Conservation (phyloP, 2,329 filamentous ascomycete genomes). For the Fusarium nanum region DNA sequence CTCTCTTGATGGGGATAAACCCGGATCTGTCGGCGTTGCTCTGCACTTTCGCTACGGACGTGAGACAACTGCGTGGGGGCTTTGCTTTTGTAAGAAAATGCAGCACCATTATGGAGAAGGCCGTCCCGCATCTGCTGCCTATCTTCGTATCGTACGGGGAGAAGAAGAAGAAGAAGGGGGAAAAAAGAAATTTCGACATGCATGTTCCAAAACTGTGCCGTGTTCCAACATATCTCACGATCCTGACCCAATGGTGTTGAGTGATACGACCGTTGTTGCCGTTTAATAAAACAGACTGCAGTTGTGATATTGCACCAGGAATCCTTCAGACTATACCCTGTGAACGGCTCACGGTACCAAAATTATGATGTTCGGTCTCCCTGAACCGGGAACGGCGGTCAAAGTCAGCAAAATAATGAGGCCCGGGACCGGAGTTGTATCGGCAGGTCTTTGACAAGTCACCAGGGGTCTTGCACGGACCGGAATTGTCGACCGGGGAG, state of each 20-base stretch:
- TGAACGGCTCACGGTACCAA: slow-evolving; percentile 10
- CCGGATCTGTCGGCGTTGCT: slow-evolving; percentile 35
- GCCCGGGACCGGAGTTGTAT: slow-evolving; percentile 16
- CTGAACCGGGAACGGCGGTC: slow-evolving; percentile 31
- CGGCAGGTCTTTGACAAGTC: slow-evolving; percentile 8
- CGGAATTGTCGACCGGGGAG: slow-evolving; percentile 12
- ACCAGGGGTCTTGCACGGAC: slow-evolving; percentile 6
- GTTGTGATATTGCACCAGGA: not conserved
- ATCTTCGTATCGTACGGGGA: slow-evolving; percentile 2
- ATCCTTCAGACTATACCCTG: slow-evolving; percentile 9
- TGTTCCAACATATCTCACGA: slow-evolving; percentile 22
- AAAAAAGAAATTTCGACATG: slow-evolving; percentile 33
- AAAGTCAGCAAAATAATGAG: slow-evolving; percentile 9
- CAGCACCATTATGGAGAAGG: slow-evolving; percentile 9
- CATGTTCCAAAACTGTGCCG: slow-evolving; percentile 30
- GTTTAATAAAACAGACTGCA: not conserved
- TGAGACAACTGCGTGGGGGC: slow-evolving; percentile 32
- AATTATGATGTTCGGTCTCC: slow-evolving; percentile 5
- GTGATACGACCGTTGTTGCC: slow-evolving; percentile 22
- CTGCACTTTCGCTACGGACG: slow-evolving; percentile 20
- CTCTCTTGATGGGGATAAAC: slow-evolving; percentile 24
- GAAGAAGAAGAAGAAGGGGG: slow-evolving; percentile 12
- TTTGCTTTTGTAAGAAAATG: slow-evolving; percentile 13
- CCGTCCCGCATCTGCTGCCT: slow-evolving; percentile 7
- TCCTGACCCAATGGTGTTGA: slow-evolving; percentile 1